These are phyloP conservation scores for Eimeria sp. DNA, from an alignment of 169 alveolate species.

Conservation along the genomic window DNA sequence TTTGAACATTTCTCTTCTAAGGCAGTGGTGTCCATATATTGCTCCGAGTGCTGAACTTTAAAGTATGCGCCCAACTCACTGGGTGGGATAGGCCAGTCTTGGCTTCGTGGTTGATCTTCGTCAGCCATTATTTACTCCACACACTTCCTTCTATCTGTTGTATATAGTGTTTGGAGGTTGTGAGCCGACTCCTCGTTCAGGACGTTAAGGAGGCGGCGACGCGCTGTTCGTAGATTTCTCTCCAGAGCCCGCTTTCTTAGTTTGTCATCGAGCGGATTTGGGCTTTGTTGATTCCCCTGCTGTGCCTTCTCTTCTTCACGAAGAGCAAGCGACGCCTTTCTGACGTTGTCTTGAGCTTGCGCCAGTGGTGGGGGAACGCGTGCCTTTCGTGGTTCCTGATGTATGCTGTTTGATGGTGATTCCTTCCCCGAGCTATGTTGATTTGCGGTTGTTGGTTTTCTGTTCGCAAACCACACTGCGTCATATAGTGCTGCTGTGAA, in stretches of 20 bases:
- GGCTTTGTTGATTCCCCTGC: not conserved
- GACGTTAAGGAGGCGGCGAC: not conserved
- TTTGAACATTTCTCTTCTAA: no score
- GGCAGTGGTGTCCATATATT: not conserved
- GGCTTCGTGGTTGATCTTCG: not conserved
- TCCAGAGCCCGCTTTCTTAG: not conserved
- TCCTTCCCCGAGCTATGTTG: not conserved
- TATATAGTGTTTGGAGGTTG: not conserved
- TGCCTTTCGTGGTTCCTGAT: no score
- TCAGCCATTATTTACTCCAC: not conserved
- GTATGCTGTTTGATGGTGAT: not conserved
- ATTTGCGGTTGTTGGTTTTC: not conserved
- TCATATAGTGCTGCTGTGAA: not conserved
- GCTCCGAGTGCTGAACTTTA: not conserved
- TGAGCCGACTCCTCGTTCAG: not conserved
- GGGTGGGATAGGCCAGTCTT: not conserved
- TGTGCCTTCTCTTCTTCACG: not conserved
- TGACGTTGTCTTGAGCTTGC: no score
- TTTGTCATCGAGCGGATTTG: not conserved
- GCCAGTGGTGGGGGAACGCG: no score
- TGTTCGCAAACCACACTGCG: not conserved
- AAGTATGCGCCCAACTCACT: constrained; percentile 1
- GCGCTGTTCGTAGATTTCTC: not conserved
- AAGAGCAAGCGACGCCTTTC: no score
- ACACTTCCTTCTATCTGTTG: not conserved